Base-by-base conservation (phyloP, 2,329 filamentous ascomycete species). In the Ciborinia camelliae region DNA sequence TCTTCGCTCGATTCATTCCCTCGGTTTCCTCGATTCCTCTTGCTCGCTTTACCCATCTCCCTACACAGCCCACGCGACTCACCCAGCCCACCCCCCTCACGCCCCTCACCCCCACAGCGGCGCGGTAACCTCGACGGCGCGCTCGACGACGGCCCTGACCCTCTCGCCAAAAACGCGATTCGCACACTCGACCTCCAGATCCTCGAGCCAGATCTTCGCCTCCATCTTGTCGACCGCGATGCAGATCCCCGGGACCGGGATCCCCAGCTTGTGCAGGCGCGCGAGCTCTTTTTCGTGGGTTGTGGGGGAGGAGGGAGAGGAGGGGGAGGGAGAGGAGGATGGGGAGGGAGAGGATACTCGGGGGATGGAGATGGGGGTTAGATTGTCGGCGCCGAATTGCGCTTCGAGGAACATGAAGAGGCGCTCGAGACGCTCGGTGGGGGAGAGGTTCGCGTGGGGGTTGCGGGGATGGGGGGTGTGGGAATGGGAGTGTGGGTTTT, bases 371-470 rank as follows among this genome's bases (percentile, higher is more conserved):
- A 98, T 90, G 5, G 94, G 92, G 0, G 84, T 82, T 64, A 98
- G 87, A 66, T 91, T 89, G 68, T 95, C 89, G 39, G 86, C 82
- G 67, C 95, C 95, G 74, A 99, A 99, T 76, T 99, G 95, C 3
- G 93, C 91, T 80, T 99, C 95, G 18, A 99, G 88, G 80, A 99
- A 97, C 86, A 97, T 91, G 78, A 96, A 90, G 26, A 99, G 86
- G 41, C 94, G 88, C 68, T 89, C 86, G 48, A 98, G 86, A 48
- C 91, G 89, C 71, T 96, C 91, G 52, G 89, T 82, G 0, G 92
- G 82, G 12, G 84, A 84, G 50, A 92, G 78, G 52, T 89, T 84
- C 15, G 88, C 84, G 76, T 96, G 92, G 0, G 88, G 89, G 74
- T 97, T 95, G 54, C 81, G 81, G 30, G 79, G 76, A 64, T 80